Percentiles rank a stretch among this genome's conserved stretches.
Evolutionary conservation across 768 basidiomycete species (phyloP).

Genomic region (Amanita exitialis): DNA sequence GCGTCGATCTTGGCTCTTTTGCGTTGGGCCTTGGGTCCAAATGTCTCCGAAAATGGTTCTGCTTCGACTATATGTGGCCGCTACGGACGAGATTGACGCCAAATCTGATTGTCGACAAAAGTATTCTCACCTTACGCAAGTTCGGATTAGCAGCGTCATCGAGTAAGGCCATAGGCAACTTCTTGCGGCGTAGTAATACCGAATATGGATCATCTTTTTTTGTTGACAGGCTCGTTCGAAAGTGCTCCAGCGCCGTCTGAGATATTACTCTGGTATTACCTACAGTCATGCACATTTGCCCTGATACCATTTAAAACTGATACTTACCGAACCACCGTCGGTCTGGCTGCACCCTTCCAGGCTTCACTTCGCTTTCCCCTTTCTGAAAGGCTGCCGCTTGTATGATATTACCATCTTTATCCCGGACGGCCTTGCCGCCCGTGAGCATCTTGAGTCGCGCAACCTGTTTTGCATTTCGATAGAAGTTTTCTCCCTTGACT

Average conservation of each 20-base stretch:
- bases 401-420: conserved; percentile 86
- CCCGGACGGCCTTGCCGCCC: conserved; percentile 84
- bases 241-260: conserved; percentile 92
- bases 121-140: conserved; percentile 51
- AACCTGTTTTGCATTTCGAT: conserved; percentile 89
- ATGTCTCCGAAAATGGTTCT: conserved; percentile 90
- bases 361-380: conserved; percentile 83
- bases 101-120: conserved; percentile 5
- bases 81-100: conserved; percentile 25
- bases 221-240: conserved; percentile 75
- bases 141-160: conserved; percentile 84
- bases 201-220: conserved; percentile 95
- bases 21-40: conserved; percentile 92
- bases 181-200: conserved; percentile 87
- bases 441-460: conserved; percentile 84
- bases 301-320: conserved; percentile 4
- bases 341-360: conserved; percentile 91
- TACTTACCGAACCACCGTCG: conserved; percentile 91
- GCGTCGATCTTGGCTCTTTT: conserved; percentile 82
- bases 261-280: conserved; percentile 99
- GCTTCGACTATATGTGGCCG: conserved; percentile 92
- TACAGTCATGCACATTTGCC: conserved; percentile 17
- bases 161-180: conserved; percentile 92
- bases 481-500: conserved; percentile 95
- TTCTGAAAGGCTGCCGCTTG: conserved; percentile 95